phyloP scores from a whole-genome alignment of 129 eudicot species.

The Flaveria sonorensis region DNA sequence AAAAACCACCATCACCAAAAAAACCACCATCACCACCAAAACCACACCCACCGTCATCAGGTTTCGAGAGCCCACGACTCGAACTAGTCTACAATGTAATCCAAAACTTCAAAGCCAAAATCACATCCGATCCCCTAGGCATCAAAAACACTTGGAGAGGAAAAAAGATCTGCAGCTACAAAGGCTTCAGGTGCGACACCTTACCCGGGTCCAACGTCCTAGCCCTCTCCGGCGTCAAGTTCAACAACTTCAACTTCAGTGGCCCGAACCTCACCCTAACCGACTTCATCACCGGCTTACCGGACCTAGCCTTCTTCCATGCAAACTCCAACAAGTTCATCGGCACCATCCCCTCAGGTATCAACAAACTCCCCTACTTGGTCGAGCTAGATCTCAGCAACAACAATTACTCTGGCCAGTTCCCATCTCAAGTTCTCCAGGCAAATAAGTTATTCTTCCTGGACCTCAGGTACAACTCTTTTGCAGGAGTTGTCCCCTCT shows the following conservation, averaged over 20 bases:
- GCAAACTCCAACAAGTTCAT: constrained; percentile 52
- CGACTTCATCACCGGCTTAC: constrained; percentile 34
- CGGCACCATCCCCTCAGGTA: constrained; percentile 31
- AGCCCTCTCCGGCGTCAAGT: constrained; percentile 39
- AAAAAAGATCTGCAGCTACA: constrained; percentile 34
- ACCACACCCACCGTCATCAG: not conserved
- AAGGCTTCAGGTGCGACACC: constrained; percentile 44
- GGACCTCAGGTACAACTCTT: constrained; percentile 49
- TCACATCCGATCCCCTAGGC: constrained; percentile 35
- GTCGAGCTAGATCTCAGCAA: constrained; percentile 51
- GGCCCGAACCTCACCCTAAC: constrained; percentile 34
- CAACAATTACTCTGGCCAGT: constrained; percentile 39
- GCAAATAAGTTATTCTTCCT: constrained; percentile 32
- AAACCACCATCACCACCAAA: not conserved
- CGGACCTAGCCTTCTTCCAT: constrained; percentile 49
- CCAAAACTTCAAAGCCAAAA: constrained; percentile 32
- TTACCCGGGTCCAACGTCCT: constrained; percentile 6
- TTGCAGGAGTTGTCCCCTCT: constrained; percentile 41
- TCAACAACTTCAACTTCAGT: constrained; percentile 34
- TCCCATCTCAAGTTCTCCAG: constrained; percentile 33
- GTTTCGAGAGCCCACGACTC: constrained; percentile 32
- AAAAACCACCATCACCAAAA: not conserved
- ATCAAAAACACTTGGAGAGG: constrained; percentile 49
- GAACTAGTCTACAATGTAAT: constrained; percentile 24
- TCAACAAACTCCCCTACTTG: constrained; percentile 25